These are phyloP conservation scores for Alternaria sp. DNA, from an alignment of 2,329 filamentous ascomycete genomes.

Conservation along the genomic window DNA sequence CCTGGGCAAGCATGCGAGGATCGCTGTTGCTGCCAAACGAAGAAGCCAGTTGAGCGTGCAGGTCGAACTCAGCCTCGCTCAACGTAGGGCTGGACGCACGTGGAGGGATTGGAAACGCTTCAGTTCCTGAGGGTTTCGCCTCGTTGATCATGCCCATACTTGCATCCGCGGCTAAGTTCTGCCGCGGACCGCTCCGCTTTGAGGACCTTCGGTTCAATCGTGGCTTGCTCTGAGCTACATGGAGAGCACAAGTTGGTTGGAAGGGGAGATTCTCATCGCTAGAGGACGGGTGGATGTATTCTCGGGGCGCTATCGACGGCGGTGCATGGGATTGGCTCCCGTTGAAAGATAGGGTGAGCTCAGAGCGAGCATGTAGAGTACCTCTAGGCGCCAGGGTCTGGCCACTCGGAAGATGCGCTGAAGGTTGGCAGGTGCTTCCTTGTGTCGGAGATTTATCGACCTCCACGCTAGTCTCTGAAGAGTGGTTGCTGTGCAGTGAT, in stretches of 20 bases:
- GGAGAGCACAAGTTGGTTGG: slow-evolving; percentile 33
- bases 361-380: slow-evolving; percentile 28
- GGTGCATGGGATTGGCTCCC: slow-evolving; percentile 21
- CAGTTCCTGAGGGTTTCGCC: slow-evolving; percentile 28
- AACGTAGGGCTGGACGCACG: slow-evolving; percentile 51
- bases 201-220: slow-evolving; percentile 30
- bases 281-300: slow-evolving; percentile 33
- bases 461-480: slow-evolving; percentile 51
- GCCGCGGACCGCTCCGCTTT: slow-evolving; percentile 19
- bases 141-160: slow-evolving; percentile 32
- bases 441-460: slow-evolving; percentile 25
- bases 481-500: slow-evolving; percentile 48
- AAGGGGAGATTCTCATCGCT: slow-evolving; percentile 31
- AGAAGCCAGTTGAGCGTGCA: slow-evolving; percentile 42
- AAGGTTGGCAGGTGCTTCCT: slow-evolving; percentile 21
- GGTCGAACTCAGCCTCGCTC: slow-evolving; percentile 54
- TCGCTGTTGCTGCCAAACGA: slow-evolving; percentile 47
- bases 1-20: slow-evolving; percentile 44
- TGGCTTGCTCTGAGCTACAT: slow-evolving; percentile 18
- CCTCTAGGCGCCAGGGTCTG: slow-evolving; percentile 31
- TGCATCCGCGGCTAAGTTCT: slow-evolving; percentile 20
- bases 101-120: slow-evolving; percentile 15
- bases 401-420: slow-evolving; percentile 21
- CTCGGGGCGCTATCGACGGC: slow-evolving; percentile 25
- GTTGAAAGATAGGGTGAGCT: slow-evolving; percentile 9